Conservation (phyloP, 768 basidiomycete genomes). For the Auriscalpium orientale region DNA sequence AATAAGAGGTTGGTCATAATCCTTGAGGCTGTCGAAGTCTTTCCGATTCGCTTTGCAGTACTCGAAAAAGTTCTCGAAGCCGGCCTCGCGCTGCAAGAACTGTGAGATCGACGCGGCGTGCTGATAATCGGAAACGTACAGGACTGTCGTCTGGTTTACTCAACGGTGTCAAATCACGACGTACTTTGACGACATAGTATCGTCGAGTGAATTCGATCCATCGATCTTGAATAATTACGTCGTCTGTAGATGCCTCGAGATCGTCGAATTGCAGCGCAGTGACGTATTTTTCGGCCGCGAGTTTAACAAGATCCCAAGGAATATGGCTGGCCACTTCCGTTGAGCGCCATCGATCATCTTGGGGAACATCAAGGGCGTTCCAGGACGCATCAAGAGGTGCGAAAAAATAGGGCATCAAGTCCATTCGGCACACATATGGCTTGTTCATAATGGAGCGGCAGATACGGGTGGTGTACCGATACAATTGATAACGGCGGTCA, state of each 20-base stretch:
- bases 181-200: conserved; percentile 48
- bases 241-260: conserved; percentile 32
- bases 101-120: background rate
- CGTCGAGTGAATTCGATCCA: conserved; percentile 69
- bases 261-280: conserved; percentile 36
- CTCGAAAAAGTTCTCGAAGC: conserved; percentile 54
- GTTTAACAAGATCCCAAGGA: conserved; percentile 54
- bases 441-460: conserved; percentile 63
- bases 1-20: conserved; percentile 64
- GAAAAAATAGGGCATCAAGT: conserved; percentile 57
- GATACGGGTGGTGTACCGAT: conserved; percentile 56
- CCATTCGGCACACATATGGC: conserved; percentile 45
- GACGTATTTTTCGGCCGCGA: conserved; percentile 46
- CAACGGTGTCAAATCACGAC: conserved; percentile 64
- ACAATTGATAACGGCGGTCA: conserved; percentile 39
- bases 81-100: conserved; percentile 46
- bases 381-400: conserved; percentile 47
- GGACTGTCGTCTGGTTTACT: conserved; percentile 60
- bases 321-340: conserved; percentile 40
- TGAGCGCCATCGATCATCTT: conserved; percentile 19
- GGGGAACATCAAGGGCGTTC: conserved; percentile 20
- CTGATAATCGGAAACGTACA: conserved; percentile 32
- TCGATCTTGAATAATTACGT: conserved; percentile 67
- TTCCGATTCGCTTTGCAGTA: conserved; percentile 58
- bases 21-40: conserved; percentile 51